Evolutionary conservation across 177 flowering plant genomes (phyloP).

Genomic region (Vitis hybrid): DNA sequence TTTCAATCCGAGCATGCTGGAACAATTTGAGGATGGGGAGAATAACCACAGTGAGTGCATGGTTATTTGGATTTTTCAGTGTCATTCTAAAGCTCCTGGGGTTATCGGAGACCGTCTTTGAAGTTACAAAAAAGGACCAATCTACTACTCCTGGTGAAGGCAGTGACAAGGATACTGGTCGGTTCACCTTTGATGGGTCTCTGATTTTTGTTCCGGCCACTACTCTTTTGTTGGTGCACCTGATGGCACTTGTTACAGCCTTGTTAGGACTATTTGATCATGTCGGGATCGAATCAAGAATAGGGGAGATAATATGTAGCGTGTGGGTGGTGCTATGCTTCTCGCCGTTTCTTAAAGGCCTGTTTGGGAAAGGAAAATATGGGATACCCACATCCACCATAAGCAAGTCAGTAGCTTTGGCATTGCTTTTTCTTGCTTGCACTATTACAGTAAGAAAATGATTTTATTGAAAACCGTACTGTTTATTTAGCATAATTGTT

Average conservation of each 20-base stretch:
- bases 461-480: no score
- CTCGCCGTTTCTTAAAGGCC: conserved; percentile 50
- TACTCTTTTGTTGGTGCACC: no score
- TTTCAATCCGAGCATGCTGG: conserved; percentile 47
- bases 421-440: no score
- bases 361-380: conserved; percentile 45
- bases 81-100: background rate
- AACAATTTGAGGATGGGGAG: conserved; percentile 38
- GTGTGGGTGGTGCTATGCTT: conserved; percentile 41
- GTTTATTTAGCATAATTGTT: no score
- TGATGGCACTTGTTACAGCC: conserved; percentile 25
- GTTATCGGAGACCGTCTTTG: no score
- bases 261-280: conserved; percentile 5
- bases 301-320: conserved; percentile 44
- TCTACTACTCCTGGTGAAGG: no score
- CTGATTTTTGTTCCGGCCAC: no score
- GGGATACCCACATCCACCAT: conserved; percentile 46
- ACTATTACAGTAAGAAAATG: no score
- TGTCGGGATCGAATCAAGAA: conserved; percentile 18
- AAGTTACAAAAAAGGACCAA: no score
- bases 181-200: no score
- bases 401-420: no score
- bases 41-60: conserved; percentile 29
- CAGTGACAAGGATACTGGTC: no score
- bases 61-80: conserved; percentile 34